Evolutionary conservation across 129 eudicot species (phyloP).

Genomic region (Deinandra increscens): DNA sequence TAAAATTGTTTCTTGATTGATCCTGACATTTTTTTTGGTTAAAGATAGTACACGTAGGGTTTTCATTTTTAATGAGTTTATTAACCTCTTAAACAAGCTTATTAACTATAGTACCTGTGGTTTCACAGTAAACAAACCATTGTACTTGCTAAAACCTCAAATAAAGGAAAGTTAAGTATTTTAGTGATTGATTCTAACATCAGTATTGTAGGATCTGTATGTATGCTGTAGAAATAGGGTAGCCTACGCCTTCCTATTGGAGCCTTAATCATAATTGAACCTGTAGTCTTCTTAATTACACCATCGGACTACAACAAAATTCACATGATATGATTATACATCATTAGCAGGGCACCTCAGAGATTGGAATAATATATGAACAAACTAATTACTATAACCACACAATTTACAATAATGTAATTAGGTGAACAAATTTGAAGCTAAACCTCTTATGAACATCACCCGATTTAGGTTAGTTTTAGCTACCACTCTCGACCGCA

Average conservation of each 20-base stretch:
- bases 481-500: slow-evolving; percentile 18
- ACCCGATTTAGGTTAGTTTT: slow-evolving; percentile 22
- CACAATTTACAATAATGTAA: slow-evolving; percentile 32
- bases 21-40: not conserved
- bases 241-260: not conserved
- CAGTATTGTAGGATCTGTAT: not conserved
- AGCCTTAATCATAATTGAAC: not conserved
- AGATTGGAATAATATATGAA: not conserved
- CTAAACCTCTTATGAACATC: slow-evolving; percentile 31
- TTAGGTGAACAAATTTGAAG: slow-evolving; percentile 29
- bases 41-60: not conserved
- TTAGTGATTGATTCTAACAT: not conserved
- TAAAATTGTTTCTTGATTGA: not conserved
- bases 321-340: not conserved
- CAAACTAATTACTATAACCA: slow-evolving; percentile 7
- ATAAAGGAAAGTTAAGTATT: not conserved
- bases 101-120: not conserved
- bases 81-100: slow-evolving; percentile 7
- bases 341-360: not conserved
- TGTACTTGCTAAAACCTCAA: not conserved
- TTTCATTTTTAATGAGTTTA: slow-evolving; percentile 1
- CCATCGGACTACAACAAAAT: not conserved
- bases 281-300: not conserved
- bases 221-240: not conserved
- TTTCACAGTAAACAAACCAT: not conserved